A percentile compares a stretch with the other conserved stretches of the same genome.
phyloP scores from a whole-genome alignment of 495 filamentous ascomycete species.

The Entonaema liquescens region DNA sequence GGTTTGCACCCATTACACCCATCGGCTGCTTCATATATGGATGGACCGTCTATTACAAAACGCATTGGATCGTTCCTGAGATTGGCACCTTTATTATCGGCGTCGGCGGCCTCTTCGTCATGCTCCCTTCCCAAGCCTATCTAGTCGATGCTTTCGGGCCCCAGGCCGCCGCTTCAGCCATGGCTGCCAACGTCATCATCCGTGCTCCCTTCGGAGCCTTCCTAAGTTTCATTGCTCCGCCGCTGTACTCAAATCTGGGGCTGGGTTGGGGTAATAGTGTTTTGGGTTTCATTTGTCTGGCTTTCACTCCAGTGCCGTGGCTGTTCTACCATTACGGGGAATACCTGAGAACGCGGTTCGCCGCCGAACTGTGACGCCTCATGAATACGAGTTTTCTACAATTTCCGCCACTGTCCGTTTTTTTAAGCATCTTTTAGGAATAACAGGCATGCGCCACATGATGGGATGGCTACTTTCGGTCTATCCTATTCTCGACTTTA shows the following conservation, averaged over 20 bases:
- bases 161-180: constrained; percentile 60
- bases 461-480: no score
- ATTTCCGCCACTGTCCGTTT: not conserved
- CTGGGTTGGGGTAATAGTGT: constrained; percentile 62
- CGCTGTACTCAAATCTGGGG: constrained; percentile 56
- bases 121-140: constrained; percentile 58
- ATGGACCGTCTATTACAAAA: constrained; percentile 44
- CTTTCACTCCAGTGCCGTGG: constrained; percentile 52
- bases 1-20: constrained; percentile 37
- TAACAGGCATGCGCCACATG: no score
- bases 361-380: constrained; percentile 41
- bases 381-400: not conserved
- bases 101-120: constrained; percentile 54
- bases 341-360: constrained; percentile 49
- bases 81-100: constrained; percentile 55
- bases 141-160: constrained; percentile 59
- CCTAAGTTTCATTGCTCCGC: constrained; percentile 57
- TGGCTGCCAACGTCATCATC: constrained; percentile 56
- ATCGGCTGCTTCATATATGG: constrained; percentile 47
- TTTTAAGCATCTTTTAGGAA: not conserved
- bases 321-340: constrained; percentile 57
- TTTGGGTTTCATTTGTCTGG: constrained; percentile 59
- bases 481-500: no score
- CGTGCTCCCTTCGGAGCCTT: constrained; percentile 59
- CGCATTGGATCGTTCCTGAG: constrained; percentile 61